These are phyloP conservation scores for Chalciporus sphaerocephalus DNA, from an alignment of 768 basidiomycete genomes.

Conservation along the genomic window DNA sequence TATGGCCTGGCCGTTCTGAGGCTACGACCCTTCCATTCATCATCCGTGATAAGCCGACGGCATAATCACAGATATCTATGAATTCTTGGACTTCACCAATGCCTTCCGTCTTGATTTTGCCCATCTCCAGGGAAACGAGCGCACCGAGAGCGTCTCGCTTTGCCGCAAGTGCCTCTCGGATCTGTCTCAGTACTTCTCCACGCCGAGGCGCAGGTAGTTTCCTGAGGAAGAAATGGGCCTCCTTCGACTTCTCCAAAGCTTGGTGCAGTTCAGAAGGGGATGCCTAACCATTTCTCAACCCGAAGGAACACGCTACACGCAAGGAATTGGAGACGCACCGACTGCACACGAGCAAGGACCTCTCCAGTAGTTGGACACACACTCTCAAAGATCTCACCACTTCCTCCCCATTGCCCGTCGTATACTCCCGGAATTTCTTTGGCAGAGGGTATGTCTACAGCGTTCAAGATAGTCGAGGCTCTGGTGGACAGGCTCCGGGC, in stretches of 20 bases:
- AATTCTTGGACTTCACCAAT: conserved; percentile 94
- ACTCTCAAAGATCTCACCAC: conserved; percentile 65
- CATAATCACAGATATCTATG: conserved; percentile 93
- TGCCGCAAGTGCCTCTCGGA: conserved; percentile 71
- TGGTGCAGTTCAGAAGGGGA: conserved; percentile 68
- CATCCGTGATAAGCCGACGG: conserved; percentile 87
- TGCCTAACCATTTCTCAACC: conserved; percentile 41
- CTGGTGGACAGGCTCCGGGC: conserved; percentile 58
- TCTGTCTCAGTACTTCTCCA: conserved; percentile 85
- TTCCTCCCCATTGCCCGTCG: conserved; percentile 76
- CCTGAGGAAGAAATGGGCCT: conserved; percentile 70
- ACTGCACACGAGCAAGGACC: conserved; percentile 66
- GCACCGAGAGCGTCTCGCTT: conserved; percentile 83
- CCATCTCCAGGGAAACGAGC: conserved; percentile 84
- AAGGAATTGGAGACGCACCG: conserved; percentile 41
- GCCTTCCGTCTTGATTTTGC: conserved; percentile 88
- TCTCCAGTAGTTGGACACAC: conserved; percentile 88
- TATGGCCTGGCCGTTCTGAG: conserved; percentile 87
- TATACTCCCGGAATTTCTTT: conserved; percentile 70
- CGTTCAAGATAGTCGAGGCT: conserved; percentile 62
- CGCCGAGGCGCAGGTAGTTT: conserved; percentile 80
- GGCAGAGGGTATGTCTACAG: conserved; percentile 55
- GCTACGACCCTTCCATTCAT: conserved; percentile 88
- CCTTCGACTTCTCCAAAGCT: conserved; percentile 63
- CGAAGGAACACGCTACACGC: neutral